A percentile compares a stretch with the other conserved stretches of the same genome.
Evolutionary conservation across 129 eudicot species (phyloP).

Genomic region (Calendula officinalis): DNA sequence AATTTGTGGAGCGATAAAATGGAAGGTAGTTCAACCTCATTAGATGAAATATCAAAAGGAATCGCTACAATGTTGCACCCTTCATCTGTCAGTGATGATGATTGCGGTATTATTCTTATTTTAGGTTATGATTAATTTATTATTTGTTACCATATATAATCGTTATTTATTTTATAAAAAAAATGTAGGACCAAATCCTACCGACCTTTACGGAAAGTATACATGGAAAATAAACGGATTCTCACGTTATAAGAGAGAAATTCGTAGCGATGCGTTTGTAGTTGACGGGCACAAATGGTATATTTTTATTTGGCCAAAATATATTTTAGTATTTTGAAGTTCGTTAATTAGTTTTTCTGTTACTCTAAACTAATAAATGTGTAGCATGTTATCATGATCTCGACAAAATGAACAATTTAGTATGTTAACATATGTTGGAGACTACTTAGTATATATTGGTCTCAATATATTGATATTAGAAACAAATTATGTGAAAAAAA

Average conservation of each 20-base stretch:
- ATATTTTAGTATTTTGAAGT: no score
- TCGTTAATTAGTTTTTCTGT: no score
- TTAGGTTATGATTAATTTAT: no score
- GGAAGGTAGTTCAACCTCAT: constrained; percentile 57
- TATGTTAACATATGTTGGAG: no score
- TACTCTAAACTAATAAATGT: no score
- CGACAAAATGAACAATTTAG: no score
- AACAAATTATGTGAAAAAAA: no score
- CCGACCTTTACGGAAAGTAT: constrained; percentile 57
- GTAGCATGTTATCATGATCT: no score
- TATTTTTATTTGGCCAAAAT: background rate
- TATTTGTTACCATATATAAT: no score
- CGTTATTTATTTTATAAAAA: background rate
- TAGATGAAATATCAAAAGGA: constrained; percentile 50
- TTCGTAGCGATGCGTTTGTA: constrained; percentile 64
- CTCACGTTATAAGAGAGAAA: constrained; percentile 75
- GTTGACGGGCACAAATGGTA: constrained; percentile 88
- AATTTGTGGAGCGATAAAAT: constrained; percentile 28
- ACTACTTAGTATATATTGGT: no score
- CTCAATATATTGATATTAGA: no score
- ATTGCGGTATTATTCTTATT: constrained; percentile 29
- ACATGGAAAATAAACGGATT: constrained; percentile 83
- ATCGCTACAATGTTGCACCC: constrained; percentile 63
- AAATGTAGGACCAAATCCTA: constrained; percentile 58
- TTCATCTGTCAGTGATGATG: constrained; percentile 63